Percentiles rank a stretch among this genome's conserved stretches.
Evolutionary conservation across 129 eudicot genomes (phyloP).

Genomic region (Calendula officinalis): DNA sequence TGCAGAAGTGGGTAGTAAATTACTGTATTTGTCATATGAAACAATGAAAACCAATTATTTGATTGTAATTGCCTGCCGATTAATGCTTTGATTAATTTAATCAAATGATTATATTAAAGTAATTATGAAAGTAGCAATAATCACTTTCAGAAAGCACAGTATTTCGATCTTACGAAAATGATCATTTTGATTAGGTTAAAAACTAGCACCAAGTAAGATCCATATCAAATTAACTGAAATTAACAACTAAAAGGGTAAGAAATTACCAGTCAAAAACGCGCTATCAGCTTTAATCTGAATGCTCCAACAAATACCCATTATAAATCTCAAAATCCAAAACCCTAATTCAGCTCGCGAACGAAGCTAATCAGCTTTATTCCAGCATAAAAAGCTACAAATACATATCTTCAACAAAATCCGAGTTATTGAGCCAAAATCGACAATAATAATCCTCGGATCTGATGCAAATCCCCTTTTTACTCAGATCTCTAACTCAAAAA

Average conservation of each 20-base stretch:
- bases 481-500: constrained; percentile 23
- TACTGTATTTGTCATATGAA: no score
- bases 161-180: not conserved
- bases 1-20: no score
- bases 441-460: constrained; percentile 37
- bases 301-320: constrained; percentile 86
- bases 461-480: constrained; percentile 8
- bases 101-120: not conserved
- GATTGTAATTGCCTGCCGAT: no score
- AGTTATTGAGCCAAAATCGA: constrained; percentile 18
- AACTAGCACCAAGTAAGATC: not conserved
- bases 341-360: constrained; percentile 16
- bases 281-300: constrained; percentile 60
- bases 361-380: not conserved
- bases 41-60: no score
- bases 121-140: not conserved
- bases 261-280: constrained; percentile 42
- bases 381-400: constrained; percentile 2
- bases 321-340: constrained; percentile 1
- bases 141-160: not conserved
- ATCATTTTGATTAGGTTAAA: not conserved
- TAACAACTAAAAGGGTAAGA: not conserved
- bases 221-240: constrained; percentile 9
- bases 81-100: no score
- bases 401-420: constrained; percentile 28